Conservation (phyloP, 2,329 filamentous ascomycete species). For the Beauveria sp. region DNA sequence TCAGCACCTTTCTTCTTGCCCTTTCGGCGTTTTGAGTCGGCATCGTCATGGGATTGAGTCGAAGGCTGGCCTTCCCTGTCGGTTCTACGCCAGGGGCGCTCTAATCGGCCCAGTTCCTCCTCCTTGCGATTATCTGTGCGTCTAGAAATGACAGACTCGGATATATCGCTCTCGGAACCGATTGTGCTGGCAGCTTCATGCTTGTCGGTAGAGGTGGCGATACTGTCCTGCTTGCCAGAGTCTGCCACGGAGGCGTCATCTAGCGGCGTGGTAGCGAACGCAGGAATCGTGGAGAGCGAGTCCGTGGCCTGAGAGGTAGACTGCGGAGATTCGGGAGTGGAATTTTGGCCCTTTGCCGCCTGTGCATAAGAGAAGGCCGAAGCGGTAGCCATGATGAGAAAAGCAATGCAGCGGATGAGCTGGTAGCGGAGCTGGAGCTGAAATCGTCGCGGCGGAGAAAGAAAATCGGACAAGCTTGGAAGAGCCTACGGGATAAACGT, state of each 20-base stretch:
- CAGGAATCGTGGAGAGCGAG: neutral
- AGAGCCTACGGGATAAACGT: constrained; percentile 2
- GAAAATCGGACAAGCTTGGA: constrained; percentile 13
- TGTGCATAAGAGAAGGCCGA: constrained; percentile 87
- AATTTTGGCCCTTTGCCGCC: constrained; percentile 66
- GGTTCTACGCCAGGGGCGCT: constrained; percentile 32
- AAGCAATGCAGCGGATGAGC: constrained; percentile 17
- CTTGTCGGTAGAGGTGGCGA: constrained; percentile 22
- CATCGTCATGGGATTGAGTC: constrained; percentile 60
- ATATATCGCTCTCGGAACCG: constrained; percentile 30
- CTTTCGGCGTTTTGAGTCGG: constrained; percentile 35
- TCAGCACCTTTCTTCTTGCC: constrained; percentile 53
- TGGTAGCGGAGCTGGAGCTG: constrained; percentile 4
- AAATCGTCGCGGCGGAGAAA: constrained; percentile 18
- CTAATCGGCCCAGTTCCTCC: constrained; percentile 31
- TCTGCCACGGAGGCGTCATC: constrained; percentile 17
- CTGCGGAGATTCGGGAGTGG: constrained; percentile 30
- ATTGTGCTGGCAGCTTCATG: constrained; percentile 27
- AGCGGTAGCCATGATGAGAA: constrained; percentile 45
- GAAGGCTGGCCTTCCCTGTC: constrained; percentile 49
- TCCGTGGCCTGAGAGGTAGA: constrained; percentile 23
- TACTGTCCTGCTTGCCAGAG: constrained; percentile 14
- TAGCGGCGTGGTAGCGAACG: constrained; percentile 1
- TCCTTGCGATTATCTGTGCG: constrained; percentile 28
- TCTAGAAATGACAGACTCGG: constrained; percentile 26